These are phyloP conservation scores for Pseudozyma flocculosa DNA, from an alignment of 1,284 basidiomycete genomes.

Conservation along the genomic window DNA sequence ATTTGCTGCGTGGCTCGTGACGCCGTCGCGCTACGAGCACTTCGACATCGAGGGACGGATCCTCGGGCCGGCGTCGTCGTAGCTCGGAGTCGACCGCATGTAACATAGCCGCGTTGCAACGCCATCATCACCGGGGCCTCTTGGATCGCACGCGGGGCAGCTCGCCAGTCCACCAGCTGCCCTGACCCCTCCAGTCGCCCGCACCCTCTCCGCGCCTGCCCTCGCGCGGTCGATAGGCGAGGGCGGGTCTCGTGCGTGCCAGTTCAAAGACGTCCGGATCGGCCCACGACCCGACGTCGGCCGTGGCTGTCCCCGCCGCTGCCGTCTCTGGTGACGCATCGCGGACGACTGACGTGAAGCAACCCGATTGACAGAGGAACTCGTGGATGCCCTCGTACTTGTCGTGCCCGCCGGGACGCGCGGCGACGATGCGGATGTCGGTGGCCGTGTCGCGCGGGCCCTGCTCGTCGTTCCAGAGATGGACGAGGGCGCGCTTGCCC, in stretches of 20 bases:
- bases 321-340: too few relatives aligned
- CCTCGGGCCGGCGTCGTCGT: too few relatives aligned
- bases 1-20: slow-evolving; percentile 16
- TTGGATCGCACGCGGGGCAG: not conserved
- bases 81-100: too few relatives aligned
- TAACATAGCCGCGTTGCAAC: too few relatives aligned
- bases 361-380: slow-evolving; percentile 17
- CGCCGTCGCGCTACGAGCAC: slow-evolving; percentile 3
- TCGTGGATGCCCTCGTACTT: slow-evolving; percentile 24
- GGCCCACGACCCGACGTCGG: slow-evolving; percentile 4
- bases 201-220: not conserved
- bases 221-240: not conserved
- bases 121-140: too few relatives aligned
- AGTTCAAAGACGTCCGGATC: slow-evolving; percentile 4
- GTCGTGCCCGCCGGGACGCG: slow-evolving; percentile 24
- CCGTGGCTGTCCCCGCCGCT: too few relatives aligned
- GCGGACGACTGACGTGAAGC: not conserved
- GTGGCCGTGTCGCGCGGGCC: not conserved
- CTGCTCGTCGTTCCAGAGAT: slow-evolving; percentile 7
- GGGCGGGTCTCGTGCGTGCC: not conserved
- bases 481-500: slow-evolving; percentile 13
- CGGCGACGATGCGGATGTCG: slow-evolving; percentile 23
- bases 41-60: too few relatives aligned
- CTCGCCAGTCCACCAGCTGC: not conserved
- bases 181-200: not conserved